Conservation (phyloP, 257 asterid species). For the Pogostemon cablin region DNA sequence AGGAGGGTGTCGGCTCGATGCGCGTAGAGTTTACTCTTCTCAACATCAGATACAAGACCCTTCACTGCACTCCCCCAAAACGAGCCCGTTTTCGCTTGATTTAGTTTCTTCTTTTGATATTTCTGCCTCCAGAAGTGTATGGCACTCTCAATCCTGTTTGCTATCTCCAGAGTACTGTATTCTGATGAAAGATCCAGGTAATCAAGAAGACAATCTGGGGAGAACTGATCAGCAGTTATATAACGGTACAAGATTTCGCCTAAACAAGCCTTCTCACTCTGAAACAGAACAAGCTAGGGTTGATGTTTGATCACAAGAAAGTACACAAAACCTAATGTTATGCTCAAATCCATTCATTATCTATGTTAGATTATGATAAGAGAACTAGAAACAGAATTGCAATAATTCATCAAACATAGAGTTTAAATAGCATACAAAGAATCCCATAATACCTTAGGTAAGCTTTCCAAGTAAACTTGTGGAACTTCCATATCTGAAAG, state of each 20-base stretch:
- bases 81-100: slow-evolving; percentile 43
- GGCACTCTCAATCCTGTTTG: slow-evolving; percentile 76
- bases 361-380: no score
- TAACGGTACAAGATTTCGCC: slow-evolving; percentile 73
- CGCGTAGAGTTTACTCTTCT: slow-evolving; percentile 64
- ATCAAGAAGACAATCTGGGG: slow-evolving; percentile 71
- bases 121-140: slow-evolving; percentile 77
- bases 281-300: slow-evolving; percentile 31
- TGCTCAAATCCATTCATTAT: background rate
- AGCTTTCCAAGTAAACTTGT: slow-evolving; percentile 62
- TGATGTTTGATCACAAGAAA: background rate
- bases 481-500: slow-evolving; percentile 87
- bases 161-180: slow-evolving; percentile 68
- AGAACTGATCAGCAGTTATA: slow-evolving; percentile 73
- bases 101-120: slow-evolving; percentile 52
- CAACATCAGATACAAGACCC: slow-evolving; percentile 54
- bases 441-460: slow-evolving; percentile 70
- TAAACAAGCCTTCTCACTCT: slow-evolving; percentile 85
- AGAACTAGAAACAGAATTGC: no score
- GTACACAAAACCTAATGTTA: background rate
- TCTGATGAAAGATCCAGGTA: slow-evolving; percentile 83
- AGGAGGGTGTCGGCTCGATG: slow-evolving; percentile 75
- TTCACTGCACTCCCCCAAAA: slow-evolving; percentile 73
- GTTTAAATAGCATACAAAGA: no score
- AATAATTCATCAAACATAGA: no score